phyloP scores from a whole-genome alignment of 2,329 filamentous ascomycete genomes.

The Truncatella angustata region DNA sequence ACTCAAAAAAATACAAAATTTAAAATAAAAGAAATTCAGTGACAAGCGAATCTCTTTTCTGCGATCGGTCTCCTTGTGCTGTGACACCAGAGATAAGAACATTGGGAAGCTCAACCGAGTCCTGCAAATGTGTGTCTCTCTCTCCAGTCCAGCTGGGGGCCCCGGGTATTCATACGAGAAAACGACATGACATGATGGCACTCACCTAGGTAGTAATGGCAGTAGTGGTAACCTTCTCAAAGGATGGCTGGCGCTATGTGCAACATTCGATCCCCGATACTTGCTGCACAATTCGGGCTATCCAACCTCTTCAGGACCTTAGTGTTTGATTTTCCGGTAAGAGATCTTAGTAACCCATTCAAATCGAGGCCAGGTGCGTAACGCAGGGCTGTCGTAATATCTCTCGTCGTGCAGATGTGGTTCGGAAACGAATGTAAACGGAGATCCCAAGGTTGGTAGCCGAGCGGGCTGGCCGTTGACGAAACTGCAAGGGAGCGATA shows the following conservation, averaged over 20 bases:
- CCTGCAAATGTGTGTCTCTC: not conserved
- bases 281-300: not conserved
- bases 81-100: no score
- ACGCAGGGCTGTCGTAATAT: not conserved
- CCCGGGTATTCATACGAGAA: no score
- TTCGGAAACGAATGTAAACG: constrained; percentile 23
- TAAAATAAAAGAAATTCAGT: not conserved
- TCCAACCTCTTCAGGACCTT: not conserved
- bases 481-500: constrained; percentile 16
- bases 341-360: constrained; percentile 1
- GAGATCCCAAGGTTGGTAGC: constrained; percentile 11
- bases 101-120: no score
- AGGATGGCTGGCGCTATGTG: not conserved
- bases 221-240: constrained; percentile 4
- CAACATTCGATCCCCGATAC: not conserved
- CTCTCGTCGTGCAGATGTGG: constrained; percentile 13
- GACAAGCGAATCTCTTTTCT: no score
- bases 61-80: no score
- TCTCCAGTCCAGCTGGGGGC: not conserved
- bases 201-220: constrained; percentile 1
- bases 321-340: not conserved
- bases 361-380: not conserved
- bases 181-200: not conserved
- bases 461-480: constrained; percentile 4
- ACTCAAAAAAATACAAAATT: not conserved